Conservation (phyloP, 2,329 filamentous ascomycete species). For the Nigrospora osmanthi region DNA sequence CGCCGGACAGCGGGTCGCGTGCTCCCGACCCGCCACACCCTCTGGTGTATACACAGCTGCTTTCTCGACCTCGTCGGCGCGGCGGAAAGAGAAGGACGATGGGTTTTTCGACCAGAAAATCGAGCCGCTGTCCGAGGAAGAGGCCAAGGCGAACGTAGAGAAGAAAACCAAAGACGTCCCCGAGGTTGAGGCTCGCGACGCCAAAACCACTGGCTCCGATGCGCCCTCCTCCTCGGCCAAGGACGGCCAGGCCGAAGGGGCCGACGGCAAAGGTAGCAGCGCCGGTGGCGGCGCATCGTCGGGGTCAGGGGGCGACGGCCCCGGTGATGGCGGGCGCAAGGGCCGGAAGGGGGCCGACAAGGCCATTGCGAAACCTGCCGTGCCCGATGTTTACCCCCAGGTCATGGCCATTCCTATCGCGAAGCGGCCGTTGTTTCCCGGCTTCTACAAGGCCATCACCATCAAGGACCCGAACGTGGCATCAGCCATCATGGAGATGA, state of each 20-base stretch:
- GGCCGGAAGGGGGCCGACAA: constrained; percentile 64
- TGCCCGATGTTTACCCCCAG: constrained; percentile 94
- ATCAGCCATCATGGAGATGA: constrained; percentile 88
- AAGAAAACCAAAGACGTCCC: constrained; percentile 32
- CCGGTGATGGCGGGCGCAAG: constrained; percentile 59
- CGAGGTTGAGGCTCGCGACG: constrained; percentile 39
- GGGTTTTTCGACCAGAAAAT: constrained; percentile 42
- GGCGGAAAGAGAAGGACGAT: constrained; percentile 31
- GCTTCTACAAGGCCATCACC: constrained; percentile 98
- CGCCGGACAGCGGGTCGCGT: constrained; percentile 11
- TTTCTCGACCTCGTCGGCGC: constrained; percentile 28
- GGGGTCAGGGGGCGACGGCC: constrained; percentile 46
- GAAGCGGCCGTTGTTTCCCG: constrained; percentile 87
- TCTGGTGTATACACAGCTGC: constrained; percentile 11
- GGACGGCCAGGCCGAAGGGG: constrained; percentile 27
- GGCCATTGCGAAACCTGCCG: constrained; percentile 75
- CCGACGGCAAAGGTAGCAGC: constrained; percentile 51
- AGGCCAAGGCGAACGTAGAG: constrained; percentile 42
- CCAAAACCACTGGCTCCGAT: constrained; percentile 33
- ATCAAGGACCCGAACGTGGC: constrained; percentile 90
- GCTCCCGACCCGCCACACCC: constrained; percentile 8
- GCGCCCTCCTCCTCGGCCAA: constrained; percentile 36
- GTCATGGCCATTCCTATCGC: constrained; percentile 96
- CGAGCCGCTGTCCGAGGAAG: constrained; percentile 44
- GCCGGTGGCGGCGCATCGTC: constrained; percentile 42